Conservation (phyloP, 2,329 filamentous ascomycete species). For the Hymenoscyphus fraxineus region DNA sequence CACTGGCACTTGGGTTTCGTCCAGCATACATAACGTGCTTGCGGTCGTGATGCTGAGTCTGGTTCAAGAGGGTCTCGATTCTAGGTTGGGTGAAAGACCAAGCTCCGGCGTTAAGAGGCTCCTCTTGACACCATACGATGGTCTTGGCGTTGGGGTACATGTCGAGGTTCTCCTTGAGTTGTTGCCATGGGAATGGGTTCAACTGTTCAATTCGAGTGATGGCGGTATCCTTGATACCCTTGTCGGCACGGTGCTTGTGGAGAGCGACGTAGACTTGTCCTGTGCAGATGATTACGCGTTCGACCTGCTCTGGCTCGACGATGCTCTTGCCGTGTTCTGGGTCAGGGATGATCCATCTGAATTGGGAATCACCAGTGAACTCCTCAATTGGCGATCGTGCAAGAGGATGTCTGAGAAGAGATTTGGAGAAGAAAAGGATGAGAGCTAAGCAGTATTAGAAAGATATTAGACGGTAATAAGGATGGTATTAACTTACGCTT, state of each 20-base stretch:
- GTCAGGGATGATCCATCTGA: conserved; percentile 95
- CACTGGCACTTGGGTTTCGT: conserved; percentile 85
- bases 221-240: conserved; percentile 84
- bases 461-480: not conserved
- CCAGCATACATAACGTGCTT: conserved; percentile 98
- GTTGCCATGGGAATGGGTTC: conserved; percentile 98
- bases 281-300: conserved; percentile 89
- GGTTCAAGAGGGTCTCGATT: conserved; percentile 92
- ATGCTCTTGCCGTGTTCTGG: conserved; percentile 77
- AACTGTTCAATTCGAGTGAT: conserved; percentile 96
- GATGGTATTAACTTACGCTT: conserved; percentile 68
- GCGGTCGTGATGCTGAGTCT: conserved; percentile 86
- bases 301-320: conserved; percentile 77
- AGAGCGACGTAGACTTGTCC: conserved; percentile 92
- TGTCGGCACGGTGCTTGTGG: conserved; percentile 82
- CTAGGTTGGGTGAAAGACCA: conserved; percentile 98
- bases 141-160: conserved; percentile 96
- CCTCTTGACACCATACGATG: conserved; percentile 96
- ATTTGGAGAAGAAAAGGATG: conserved; percentile 97
- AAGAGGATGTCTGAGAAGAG: conserved; percentile 87
- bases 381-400: conserved; percentile 87
- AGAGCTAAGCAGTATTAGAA: conserved; percentile 56
- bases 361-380: conserved; percentile 86
- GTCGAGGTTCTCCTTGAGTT: conserved; percentile 94
- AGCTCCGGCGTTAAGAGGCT: conserved; percentile 93